Conservation (phyloP, 306 rosid species). For the Vigna reflexopilosa region DNA sequence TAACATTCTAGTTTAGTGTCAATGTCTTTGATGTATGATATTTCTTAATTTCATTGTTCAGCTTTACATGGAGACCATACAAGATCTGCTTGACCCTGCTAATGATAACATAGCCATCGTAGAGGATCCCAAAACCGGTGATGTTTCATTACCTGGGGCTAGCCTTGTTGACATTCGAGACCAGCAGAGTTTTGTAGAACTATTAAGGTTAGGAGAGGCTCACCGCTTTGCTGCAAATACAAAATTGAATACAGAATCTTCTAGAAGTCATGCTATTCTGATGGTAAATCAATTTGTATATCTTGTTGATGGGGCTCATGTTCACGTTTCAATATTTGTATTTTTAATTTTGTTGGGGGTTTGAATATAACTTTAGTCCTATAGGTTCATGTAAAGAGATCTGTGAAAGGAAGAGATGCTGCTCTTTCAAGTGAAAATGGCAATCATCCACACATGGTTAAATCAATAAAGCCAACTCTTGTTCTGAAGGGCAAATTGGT, state of each 20-base stretch:
- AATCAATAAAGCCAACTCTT: slow-evolving; percentile 78
- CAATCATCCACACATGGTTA: slow-evolving; percentile 60
- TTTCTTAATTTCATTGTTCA: slow-evolving; percentile 51
- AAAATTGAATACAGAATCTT: slow-evolving; percentile 93
- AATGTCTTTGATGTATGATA: slow-evolving; percentile 19
- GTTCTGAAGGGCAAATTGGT: slow-evolving; percentile 90
- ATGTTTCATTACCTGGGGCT: slow-evolving; percentile 97
- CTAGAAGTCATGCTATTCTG: slow-evolving; percentile 97
- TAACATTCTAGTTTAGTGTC: slow-evolving; percentile 28
- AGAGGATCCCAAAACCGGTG: slow-evolving; percentile 97
- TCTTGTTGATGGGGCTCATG: slow-evolving; percentile 42
- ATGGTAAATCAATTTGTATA: slow-evolving; percentile 64
- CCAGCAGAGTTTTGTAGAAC: slow-evolving; percentile 84
- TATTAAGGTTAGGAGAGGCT: slow-evolving; percentile 90
- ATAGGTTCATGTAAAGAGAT: slow-evolving; percentile 85
- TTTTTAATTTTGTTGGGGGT: slow-evolving; percentile 37
- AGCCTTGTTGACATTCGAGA: slow-evolving; percentile 83
- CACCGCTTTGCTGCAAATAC: slow-evolving; percentile 99
- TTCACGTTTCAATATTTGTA: slow-evolving; percentile 29
- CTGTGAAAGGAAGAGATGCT: slow-evolving; percentile 79
- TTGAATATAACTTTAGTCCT: slow-evolving; percentile 43
- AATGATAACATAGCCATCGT: slow-evolving; percentile 89
- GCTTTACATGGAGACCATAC: slow-evolving; percentile 99
- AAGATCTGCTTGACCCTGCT: slow-evolving; percentile 92
- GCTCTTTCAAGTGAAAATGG: slow-evolving; percentile 74